Conservation (phyloP, 306 rosid genomes). For the Inga oerstediana region DNA sequence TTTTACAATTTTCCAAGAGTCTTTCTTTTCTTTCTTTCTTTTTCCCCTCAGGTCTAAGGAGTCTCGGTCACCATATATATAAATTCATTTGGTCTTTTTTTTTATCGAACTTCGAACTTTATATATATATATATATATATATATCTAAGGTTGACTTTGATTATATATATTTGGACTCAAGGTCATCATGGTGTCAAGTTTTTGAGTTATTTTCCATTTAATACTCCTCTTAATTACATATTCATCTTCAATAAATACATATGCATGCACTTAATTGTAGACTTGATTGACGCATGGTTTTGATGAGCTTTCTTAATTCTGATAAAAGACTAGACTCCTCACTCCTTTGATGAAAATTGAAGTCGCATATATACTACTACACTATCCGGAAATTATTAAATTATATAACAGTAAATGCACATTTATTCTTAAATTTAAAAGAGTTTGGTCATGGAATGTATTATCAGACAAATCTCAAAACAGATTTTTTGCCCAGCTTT, state of each 20-base stretch:
- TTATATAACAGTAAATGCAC: neutral
- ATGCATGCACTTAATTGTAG: neutral
- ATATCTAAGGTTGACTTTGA: neutral
- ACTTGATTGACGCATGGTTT: neutral
- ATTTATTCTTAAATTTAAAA: neutral
- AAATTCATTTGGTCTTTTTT: neutral
- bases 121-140: no score
- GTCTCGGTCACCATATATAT: neutral
- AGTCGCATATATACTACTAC: neutral
- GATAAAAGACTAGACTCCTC: neutral
- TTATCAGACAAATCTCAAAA: no score
- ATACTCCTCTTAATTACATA: neutral
- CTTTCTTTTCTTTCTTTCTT: neutral
- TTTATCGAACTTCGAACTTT: neutral
- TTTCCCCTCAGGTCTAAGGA: neutral
- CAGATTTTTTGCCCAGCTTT: no score
- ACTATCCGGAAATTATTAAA: neutral
- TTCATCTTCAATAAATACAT: neutral
- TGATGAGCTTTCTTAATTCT: neutral
- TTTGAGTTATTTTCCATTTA: neutral
- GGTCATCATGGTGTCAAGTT: neutral
- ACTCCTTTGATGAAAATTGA: neutral
- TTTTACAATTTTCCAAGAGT: neutral
- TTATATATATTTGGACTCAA: neutral
- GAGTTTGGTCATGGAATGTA: neutral